These are phyloP conservation scores for Hsuehochloa calcarea DNA, from an alignment of 176 grass and related monocot genomes.

Conservation along the genomic window DNA sequence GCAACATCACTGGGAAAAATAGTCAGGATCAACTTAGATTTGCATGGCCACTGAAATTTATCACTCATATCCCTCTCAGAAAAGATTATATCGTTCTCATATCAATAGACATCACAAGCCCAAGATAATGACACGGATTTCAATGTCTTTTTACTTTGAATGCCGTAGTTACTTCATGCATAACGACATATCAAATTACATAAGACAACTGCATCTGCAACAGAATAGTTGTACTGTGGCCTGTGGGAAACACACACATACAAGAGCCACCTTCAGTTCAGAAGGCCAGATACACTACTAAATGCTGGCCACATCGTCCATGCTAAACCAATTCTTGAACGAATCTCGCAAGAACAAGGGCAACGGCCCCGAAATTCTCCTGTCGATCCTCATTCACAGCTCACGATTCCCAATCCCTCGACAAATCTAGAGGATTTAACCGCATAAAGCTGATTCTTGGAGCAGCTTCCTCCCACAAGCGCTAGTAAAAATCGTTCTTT, in stretches of 20 bases:
- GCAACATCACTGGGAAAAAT: neutral
- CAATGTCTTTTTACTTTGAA: neutral
- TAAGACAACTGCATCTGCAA: neutral
- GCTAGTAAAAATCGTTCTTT: neutral
- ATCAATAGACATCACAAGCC: neutral
- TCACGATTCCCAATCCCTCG: neutral
- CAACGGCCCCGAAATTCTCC: neutral
- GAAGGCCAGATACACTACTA: neutral
- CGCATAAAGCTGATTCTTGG: no score
- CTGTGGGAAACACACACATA: neutral
- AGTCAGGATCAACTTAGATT: neutral
- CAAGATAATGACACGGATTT: neutral
- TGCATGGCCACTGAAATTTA: neutral
- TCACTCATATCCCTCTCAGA: neutral
- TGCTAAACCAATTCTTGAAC: neutral
- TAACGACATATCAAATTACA: neutral
- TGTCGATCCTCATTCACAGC: constrained; percentile 8
- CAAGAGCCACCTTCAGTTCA: neutral
- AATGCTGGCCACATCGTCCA: neutral
- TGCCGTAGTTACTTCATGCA: neutral
- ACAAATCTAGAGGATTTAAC: neutral
- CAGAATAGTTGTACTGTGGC: neutral
- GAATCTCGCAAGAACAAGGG: neutral
- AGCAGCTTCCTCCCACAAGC: no score
- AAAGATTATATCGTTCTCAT: neutral